Evolutionary conservation across 202 grass and related monocot species (phyloP).

Genomic region (Panicum hallii): DNA sequence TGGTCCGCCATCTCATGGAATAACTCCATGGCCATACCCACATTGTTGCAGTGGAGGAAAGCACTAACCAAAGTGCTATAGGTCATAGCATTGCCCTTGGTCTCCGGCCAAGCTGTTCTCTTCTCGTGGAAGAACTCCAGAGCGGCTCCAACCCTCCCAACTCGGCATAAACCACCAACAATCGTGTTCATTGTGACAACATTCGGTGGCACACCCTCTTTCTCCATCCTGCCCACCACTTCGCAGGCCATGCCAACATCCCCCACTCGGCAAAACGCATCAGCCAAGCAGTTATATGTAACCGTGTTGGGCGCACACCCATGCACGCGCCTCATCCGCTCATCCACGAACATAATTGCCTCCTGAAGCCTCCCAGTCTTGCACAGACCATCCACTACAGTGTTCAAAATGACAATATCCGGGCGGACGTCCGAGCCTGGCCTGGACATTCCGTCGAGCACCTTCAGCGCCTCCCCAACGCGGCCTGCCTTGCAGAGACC

Average conservation of each 20-base stretch:
- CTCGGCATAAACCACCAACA: constrained; percentile 62
- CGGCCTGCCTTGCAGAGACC: constrained; percentile 58
- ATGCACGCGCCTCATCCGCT: constrained; percentile 51
- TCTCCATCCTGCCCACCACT: constrained; percentile 62
- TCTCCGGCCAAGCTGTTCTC: constrained; percentile 37
- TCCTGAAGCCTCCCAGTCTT: constrained; percentile 56
- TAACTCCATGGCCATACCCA: constrained; percentile 68
- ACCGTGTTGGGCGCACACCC: constrained; percentile 35
- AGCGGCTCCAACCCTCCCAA: constrained; percentile 53
- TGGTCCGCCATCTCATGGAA: constrained; percentile 66
- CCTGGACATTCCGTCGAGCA: constrained; percentile 73
- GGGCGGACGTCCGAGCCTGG: constrained; percentile 47
- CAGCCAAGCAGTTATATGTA: constrained; percentile 69
- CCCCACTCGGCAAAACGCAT: constrained; percentile 58
- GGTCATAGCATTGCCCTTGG: constrained; percentile 47
- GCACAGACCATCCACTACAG: constrained; percentile 63
- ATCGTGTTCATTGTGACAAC: constrained; percentile 63
- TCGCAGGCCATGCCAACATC: constrained; percentile 49
- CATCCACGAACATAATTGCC: constrained; percentile 47
- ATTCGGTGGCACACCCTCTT: constrained; percentile 39
- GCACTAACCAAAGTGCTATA: constrained; percentile 72
- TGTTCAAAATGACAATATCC: constrained; percentile 60
- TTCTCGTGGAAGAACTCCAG: constrained; percentile 73
- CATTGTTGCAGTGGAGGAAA: constrained; percentile 77
- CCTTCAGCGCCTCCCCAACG: constrained; percentile 59